Evolutionary conservation across 164 flowering plant species (phyloP).

Genomic region (Stephania yunnanensis): DNA sequence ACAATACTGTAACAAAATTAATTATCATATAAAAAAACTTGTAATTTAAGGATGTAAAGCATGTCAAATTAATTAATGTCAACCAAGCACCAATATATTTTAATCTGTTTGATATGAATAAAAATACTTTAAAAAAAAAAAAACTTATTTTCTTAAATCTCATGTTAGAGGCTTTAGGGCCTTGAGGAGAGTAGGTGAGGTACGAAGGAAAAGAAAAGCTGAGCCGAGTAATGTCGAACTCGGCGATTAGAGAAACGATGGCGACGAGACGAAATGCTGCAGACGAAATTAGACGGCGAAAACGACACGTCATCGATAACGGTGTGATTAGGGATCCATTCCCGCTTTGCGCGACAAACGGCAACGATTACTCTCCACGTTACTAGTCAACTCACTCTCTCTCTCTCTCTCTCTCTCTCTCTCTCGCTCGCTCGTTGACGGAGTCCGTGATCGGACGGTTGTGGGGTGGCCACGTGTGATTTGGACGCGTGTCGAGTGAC

Average conservation of each 20-base stretch:
- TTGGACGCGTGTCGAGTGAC: slow-evolving; percentile 2
- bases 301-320: slow-evolving; percentile 14
- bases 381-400: slow-evolving; percentile 1
- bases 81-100: too few species aligned
- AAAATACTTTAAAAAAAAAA: too few species aligned
- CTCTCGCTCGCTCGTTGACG: background rate
- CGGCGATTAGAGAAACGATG: background rate
- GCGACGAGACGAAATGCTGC: background rate
- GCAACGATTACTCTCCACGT: background rate
- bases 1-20: too few species aligned
- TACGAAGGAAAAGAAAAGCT: background rate
- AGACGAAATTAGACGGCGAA: slow-evolving; percentile 1
- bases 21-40: too few species aligned
- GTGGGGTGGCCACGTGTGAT: background rate
- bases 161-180: too few species aligned
- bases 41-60: too few species aligned
- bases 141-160: too few species aligned
- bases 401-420: too few species aligned
- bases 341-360: slow-evolving; percentile 2
- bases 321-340: background rate
- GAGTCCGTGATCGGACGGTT: background rate
- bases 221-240: background rate
- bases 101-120: too few species aligned
- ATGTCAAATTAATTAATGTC: too few species aligned
- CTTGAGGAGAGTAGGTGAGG: background rate